Percentiles rank a stretch among this genome's conserved stretches.
Evolutionary conservation across 768 basidiomycete genomes (phyloP).

Genomic region (Jaapia argillacea): DNA sequence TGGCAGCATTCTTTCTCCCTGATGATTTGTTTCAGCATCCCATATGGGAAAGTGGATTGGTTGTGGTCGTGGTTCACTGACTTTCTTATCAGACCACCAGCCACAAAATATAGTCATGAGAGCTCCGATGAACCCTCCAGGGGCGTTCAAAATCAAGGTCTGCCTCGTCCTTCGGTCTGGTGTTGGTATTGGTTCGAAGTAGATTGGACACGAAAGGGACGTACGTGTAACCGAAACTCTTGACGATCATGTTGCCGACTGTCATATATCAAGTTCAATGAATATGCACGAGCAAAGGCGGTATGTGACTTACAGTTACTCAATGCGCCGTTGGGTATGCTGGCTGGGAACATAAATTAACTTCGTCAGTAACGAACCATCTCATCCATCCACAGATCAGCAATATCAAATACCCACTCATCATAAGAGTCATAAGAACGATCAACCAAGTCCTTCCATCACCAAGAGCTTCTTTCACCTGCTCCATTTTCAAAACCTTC

Average conservation of each 20-base stretch:
- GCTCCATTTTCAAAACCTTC: slow-evolving; percentile 47
- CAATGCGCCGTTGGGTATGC: slow-evolving; percentile 54
- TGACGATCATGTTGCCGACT: slow-evolving; percentile 57
- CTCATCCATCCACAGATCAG: slow-evolving; percentile 46
- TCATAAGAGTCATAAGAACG: slow-evolving; percentile 39
- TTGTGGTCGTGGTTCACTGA: slow-evolving; percentile 9
- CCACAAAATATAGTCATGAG: slow-evolving; percentile 41
- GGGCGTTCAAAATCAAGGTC: slow-evolving; percentile 49
- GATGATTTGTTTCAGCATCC: no score
- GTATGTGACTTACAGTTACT: slow-evolving; percentile 42
- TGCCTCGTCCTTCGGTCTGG: slow-evolving; percentile 38
- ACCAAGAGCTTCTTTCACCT: slow-evolving; percentile 20
- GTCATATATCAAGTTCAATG: slow-evolving; percentile 2
- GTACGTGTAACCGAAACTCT: slow-evolving; percentile 55
- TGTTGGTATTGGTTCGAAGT: not conserved
- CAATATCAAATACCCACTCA: slow-evolving; percentile 46
- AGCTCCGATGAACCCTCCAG: slow-evolving; percentile 40
- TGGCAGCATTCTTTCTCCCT: slow-evolving; percentile 53
- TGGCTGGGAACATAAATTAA: slow-evolving; percentile 29
- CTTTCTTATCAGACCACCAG: slow-evolving; percentile 60
- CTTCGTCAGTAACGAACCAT: not conserved
- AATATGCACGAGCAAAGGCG: not conserved
- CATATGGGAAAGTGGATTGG: not conserved
- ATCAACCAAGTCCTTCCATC: slow-evolving; percentile 44
- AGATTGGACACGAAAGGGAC: slow-evolving; percentile 9